Percentiles rank a stretch among this genome's conserved stretches.
phyloP scores from a whole-genome alignment of 164 flowering plant species.

The Chimonanthus praecox region DNA sequence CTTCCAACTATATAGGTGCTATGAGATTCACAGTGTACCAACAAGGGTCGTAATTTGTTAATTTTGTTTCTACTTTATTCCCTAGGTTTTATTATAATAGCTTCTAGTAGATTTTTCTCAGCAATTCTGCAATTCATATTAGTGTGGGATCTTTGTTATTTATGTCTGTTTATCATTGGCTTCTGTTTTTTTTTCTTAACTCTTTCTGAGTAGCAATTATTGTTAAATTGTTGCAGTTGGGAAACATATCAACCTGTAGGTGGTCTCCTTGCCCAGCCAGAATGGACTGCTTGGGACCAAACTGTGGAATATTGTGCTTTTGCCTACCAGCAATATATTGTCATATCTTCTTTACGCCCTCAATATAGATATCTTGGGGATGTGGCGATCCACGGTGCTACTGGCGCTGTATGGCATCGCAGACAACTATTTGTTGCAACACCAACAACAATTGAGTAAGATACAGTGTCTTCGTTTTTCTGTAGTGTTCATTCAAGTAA shows the following conservation, averaged over 20 bases:
- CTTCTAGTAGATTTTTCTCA: background rate
- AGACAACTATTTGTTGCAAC: conserved; percentile 95
- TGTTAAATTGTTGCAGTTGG: conserved; percentile 63
- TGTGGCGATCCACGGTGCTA: conserved; percentile 94
- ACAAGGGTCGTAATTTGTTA: background rate
- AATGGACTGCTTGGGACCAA: conserved; percentile 99
- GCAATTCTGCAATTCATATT: background rate
- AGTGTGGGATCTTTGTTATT: background rate
- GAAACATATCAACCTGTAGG: conserved; percentile 95
- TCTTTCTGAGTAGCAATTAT: conserved; percentile 3
- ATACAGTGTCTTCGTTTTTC: background rate
- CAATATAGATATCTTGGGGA: conserved; percentile 96
- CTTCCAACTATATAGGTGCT: conserved; percentile 87
- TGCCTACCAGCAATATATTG: conserved; percentile 85
- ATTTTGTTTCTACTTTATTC: background rate
- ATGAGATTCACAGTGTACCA: background rate
- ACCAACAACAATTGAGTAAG: conserved; percentile 96
- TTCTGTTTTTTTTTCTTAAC: background rate
- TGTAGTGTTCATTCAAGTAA: background rate
- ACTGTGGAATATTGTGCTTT: conserved; percentile 99
- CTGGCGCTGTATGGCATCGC: conserved; percentile 98
- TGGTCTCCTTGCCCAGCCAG: conserved; percentile 94
- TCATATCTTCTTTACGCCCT: conserved; percentile 90
- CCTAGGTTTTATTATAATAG: background rate
- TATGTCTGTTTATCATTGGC: background rate